Conservation (phyloP, 495 filamentous ascomycete species). For the Penicillium soppii region DNA sequence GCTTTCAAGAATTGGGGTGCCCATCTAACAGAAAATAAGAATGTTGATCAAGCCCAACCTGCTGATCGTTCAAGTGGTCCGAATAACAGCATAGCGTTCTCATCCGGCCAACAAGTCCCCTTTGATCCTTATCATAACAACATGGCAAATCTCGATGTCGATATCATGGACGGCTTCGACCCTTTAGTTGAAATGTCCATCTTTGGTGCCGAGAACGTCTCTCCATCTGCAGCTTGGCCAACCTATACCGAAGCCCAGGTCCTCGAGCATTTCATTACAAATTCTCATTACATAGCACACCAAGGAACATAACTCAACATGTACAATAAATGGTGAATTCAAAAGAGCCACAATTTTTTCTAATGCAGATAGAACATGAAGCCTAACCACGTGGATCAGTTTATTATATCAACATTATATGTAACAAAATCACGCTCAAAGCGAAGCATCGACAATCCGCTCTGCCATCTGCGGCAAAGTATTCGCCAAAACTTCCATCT, state of each 20-base stretch:
- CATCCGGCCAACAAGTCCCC: neutral
- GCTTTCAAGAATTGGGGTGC: conserved; percentile 30
- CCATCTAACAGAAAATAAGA: conserved; percentile 6
- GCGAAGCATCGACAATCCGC: conserved; percentile 18
- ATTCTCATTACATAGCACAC: neutral
- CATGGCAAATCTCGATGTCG: neutral
- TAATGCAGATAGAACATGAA: no score
- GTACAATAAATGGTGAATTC: neutral
- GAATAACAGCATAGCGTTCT: neutral
- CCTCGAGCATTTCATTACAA: conserved; percentile 21
- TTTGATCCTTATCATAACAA: neutral
- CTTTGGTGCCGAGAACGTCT: conserved; percentile 13
- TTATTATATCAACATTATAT: no score
- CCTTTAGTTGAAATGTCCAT: conserved; percentile 15
- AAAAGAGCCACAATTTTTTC: no score
- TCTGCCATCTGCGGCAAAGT: conserved; percentile 29
- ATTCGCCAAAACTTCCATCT: conserved; percentile 19
- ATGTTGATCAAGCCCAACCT: neutral
- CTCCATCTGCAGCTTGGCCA: conserved; percentile 19
- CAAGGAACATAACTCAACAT: neutral
- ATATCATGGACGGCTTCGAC: conserved; percentile 12
- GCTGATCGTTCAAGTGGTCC: neutral
- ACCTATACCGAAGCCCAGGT: conserved; percentile 25
- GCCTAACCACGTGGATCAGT: no score
- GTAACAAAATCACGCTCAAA: neutral